A percentile compares a stretch with the other conserved stretches of the same genome.
These are phyloP conservation scores for Trametes punicea DNA, from an alignment of 768 basidiomycete genomes.

Conservation along the genomic window DNA sequence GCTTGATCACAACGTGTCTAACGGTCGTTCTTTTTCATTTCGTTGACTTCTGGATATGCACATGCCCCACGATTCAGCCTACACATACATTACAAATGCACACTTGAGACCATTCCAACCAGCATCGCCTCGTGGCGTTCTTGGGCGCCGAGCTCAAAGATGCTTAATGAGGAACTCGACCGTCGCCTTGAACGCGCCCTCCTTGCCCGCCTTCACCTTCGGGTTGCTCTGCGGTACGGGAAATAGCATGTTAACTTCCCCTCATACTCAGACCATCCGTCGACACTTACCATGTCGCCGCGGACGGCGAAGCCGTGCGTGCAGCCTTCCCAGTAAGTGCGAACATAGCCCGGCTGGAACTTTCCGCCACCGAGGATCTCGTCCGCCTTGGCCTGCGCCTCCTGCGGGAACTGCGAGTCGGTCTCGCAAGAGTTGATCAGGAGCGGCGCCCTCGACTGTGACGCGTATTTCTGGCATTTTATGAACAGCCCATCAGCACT, in stretches of 20 bases:
- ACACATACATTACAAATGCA: background rate
- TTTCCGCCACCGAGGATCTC: constrained; percentile 37
- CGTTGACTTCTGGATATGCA: background rate
- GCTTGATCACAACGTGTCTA: background rate
- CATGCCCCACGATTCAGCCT: background rate
- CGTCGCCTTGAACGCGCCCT: background rate
- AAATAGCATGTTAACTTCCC: constrained; percentile 37
- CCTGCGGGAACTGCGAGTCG: constrained; percentile 53
- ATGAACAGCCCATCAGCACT: background rate
- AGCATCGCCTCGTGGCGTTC: background rate
- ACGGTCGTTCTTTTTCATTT: background rate
- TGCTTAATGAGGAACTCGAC: constrained; percentile 43
- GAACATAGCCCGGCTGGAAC: constrained; percentile 37
- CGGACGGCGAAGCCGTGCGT: constrained; percentile 38
- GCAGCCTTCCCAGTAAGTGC: constrained; percentile 31
- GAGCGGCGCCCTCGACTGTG: constrained; percentile 48
- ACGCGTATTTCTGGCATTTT: constrained; percentile 40
- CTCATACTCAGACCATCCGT: background rate
- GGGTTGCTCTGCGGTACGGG: constrained; percentile 40
- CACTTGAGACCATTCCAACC: background rate
- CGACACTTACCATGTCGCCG: constrained; percentile 31
- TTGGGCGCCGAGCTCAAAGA: constrained; percentile 2
- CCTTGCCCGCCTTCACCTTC: constrained; percentile 16
- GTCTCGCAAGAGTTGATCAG: constrained; percentile 62
- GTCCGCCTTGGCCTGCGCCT: constrained; percentile 34